phyloP scores from a whole-genome alignment of 139 green algal species.

The Tetraselmis chui region DNA sequence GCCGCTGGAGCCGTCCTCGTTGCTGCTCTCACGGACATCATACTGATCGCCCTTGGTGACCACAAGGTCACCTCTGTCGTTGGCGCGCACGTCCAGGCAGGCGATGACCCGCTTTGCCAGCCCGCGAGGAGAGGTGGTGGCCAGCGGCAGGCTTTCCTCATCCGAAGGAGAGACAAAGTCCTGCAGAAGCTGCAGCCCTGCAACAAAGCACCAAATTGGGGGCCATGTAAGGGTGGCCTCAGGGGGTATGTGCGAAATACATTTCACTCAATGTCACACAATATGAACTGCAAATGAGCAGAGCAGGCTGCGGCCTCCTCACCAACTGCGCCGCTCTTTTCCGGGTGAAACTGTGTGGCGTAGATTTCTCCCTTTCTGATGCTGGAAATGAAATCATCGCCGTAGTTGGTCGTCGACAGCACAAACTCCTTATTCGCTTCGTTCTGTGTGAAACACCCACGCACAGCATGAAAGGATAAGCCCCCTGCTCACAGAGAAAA shows the following conservation, averaged over 20 bases:
- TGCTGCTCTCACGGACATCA: slow-evolving; percentile 93
- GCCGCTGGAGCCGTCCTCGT: too few species aligned
- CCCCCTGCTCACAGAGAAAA: too few species aligned
- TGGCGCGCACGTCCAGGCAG: slow-evolving; percentile 92
- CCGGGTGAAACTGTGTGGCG: slow-evolving; percentile 94
- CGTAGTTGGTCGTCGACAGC: slow-evolving; percentile 83
- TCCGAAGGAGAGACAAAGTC: not conserved
- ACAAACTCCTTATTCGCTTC: slow-evolving; percentile 85
- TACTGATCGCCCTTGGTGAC: slow-evolving; percentile 97
- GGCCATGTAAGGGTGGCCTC: too few species aligned
- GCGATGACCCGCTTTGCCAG: slow-evolving; percentile 94
- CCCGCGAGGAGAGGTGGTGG: slow-evolving; percentile 15
- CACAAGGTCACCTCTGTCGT: slow-evolving; percentile 92
- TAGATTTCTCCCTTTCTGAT: slow-evolving; percentile 67
- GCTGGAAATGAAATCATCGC: slow-evolving; percentile 75
- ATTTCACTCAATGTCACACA: not conserved
- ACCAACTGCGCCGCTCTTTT: slow-evolving; percentile 85
- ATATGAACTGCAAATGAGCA: too few species aligned
- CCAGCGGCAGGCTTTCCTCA: not conserved
- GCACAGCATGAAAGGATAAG: too few species aligned
- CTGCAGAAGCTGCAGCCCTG: not conserved
- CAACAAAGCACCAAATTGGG: too few species aligned
- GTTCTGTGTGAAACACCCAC: too few species aligned
- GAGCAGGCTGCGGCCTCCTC: too few species aligned
- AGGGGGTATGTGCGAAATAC: too few species aligned